Percentiles rank a stretch among this genome's conserved stretches.
Conservation (phyloP, 495 filamentous ascomycete genomes). For the Podospora conica region DNA sequence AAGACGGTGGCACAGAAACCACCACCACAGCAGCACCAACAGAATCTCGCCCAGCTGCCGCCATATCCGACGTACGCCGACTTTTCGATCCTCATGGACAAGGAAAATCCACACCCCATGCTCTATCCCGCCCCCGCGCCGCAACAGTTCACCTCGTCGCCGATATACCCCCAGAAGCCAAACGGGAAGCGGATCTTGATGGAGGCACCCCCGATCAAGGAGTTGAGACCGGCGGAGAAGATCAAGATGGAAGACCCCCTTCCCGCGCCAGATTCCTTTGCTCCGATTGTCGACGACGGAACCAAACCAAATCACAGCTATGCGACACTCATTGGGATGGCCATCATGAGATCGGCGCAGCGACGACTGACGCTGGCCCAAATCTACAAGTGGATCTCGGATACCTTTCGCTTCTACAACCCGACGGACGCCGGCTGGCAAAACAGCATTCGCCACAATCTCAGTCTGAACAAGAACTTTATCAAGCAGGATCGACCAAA, state of each 20-base stretch:
- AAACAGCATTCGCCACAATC: slow-evolving; percentile 96
- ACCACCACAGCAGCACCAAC: slow-evolving; percentile 35
- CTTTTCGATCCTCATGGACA: slow-evolving; percentile 45
- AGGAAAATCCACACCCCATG: slow-evolving; percentile 59
- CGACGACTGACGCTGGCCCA: slow-evolving; percentile 86
- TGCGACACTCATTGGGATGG: slow-evolving; percentile 93
- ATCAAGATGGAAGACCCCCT: slow-evolving; percentile 47
- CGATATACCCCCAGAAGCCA: slow-evolving; percentile 52
- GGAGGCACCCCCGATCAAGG: slow-evolving; percentile 69
- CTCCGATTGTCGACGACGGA: slow-evolving; percentile 77
- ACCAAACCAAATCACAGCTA: slow-evolving; percentile 88
- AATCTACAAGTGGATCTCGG: slow-evolving; percentile 98
- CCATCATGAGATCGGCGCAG: slow-evolving; percentile 80
- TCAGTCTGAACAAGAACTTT: slow-evolving; percentile 97
- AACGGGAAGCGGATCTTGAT: slow-evolving; percentile 61
- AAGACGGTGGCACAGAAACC: slow-evolving; percentile 58
- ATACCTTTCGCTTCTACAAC: slow-evolving; percentile 84
- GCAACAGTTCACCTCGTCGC: slow-evolving; percentile 43
- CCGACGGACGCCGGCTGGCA: slow-evolving; percentile 86
- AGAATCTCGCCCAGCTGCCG: not conserved
- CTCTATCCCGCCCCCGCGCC: slow-evolving; percentile 42
- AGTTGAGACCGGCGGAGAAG: slow-evolving; percentile 61
- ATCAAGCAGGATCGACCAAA: slow-evolving; percentile 93
- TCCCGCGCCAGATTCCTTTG: slow-evolving; percentile 71
- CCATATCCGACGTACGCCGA: slow-evolving; percentile 39